Conservation (phyloP, 208 protist species). For the Balamuthia mandrillaris region DNA sequence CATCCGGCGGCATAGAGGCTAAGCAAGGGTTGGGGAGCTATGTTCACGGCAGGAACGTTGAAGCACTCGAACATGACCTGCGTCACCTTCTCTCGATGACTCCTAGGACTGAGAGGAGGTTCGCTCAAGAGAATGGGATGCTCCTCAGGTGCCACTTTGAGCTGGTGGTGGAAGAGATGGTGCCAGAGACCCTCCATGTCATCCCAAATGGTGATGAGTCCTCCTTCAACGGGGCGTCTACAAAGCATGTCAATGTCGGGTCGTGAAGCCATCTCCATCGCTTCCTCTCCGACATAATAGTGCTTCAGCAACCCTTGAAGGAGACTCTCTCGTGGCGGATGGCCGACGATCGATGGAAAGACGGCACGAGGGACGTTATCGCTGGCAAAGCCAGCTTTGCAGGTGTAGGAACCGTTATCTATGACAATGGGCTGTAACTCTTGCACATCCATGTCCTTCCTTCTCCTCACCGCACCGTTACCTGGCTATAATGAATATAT, state of each 20-base stretch:
- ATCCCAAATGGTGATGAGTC: conserved; percentile 95
- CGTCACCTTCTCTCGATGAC: conserved; percentile 77
- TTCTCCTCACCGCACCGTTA: no score
- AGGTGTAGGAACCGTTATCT: conserved; percentile 88
- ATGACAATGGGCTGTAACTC: conserved; percentile 43
- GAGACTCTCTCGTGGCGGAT: no score
- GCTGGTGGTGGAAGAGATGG: conserved; percentile 68
- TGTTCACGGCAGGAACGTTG: conserved; percentile 55
- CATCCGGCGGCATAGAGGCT: conserved; percentile 86
- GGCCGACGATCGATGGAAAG: no score
- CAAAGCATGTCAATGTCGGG: no score
- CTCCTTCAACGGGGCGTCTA: conserved; percentile 70
- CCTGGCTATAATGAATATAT: no score
- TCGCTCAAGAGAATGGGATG: conserved; percentile 63
- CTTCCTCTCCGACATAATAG: no score
- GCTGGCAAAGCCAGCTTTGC: conserved; percentile 88
- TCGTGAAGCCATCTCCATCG: no score
- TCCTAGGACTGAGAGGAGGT: conserved; percentile 56
- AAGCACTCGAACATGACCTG: conserved; percentile 75
- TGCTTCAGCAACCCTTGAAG: no score
- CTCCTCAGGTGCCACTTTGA: conserved; percentile 64
- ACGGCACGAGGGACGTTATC: conserved; percentile 75
- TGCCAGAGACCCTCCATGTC: conserved; percentile 95
- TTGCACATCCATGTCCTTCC: no score
- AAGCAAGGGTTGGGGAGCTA: background rate